Percentiles rank a stretch among this genome's conserved stretches.
phyloP scores from a whole-genome alignment of 2,329 filamentous ascomycete genomes.

The Colletotrichum aenigma region DNA sequence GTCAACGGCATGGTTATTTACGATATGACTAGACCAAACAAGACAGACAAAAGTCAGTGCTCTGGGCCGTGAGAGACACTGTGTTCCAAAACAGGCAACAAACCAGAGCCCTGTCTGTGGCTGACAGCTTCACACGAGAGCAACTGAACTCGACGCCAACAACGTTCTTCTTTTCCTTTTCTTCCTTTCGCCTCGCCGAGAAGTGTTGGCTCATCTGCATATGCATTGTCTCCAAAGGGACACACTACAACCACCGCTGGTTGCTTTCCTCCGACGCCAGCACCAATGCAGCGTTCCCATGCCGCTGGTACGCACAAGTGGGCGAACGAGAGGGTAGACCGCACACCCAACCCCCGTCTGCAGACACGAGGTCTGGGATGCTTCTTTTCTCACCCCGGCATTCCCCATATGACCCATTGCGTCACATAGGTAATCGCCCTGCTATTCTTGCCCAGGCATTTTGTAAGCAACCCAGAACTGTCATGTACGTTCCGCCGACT shows the following conservation, averaged over 20 bases:
- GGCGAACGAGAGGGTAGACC: constrained; percentile 1
- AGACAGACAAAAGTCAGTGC: neutral
- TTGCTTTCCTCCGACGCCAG: constrained; percentile 14
- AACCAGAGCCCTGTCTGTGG: neutral
- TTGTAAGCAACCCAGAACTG: constrained; percentile 1
- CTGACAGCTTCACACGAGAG: neutral
- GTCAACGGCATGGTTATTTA: neutral
- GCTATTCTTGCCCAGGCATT: neutral
- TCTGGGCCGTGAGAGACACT: neutral
- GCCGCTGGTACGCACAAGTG: neutral
- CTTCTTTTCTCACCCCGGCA: neutral
- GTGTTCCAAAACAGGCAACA: neutral
- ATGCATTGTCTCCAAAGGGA: neutral
- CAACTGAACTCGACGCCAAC: neutral
- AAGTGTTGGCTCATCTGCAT: neutral
- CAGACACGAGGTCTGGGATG: constrained; percentile 3
- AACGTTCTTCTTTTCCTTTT: neutral
- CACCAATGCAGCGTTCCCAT: neutral
- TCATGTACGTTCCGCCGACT: neutral
- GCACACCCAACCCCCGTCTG: neutral
- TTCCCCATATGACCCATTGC: neutral
- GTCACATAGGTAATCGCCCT: constrained; percentile 7
- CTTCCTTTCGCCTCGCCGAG: neutral
- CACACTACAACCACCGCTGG: neutral
- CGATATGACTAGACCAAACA: neutral